Base-by-base conservation (phyloP, 2,329 filamentous ascomycete species). In the Drechslerella coelobrocha region DNA sequence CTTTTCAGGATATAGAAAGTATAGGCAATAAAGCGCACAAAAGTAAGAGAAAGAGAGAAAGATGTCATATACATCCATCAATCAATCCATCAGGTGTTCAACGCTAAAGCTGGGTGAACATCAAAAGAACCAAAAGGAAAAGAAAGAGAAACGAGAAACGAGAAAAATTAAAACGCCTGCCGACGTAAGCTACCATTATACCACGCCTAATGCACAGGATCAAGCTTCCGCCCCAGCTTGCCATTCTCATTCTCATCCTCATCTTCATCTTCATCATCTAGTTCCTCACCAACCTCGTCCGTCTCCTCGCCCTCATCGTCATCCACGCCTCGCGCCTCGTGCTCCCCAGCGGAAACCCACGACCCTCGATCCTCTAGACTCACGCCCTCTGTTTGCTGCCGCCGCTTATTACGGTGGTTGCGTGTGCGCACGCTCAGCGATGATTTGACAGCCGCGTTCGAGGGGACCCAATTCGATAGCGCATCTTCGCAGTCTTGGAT, bases 401-500 rank as follows among this genome's bases (percentile, higher is more conserved):
- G 75, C n/a, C 75, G 73, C n/a, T 74, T 72, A 27, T 59, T 76
- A 21, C 74, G 72, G 43, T 72, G 85, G 14, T 89, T 95, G 75
- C 92, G 91, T 41, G 93, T 87, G 68, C 94, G 91, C 17, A 88
- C 89, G 2, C 91, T 96, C 52, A 99, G 86, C 79, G 91, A 92
- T 73, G 92, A 88, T 62, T 85, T 89, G 75, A 99, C 92, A 48
- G 91, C 88, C 4, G 94, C 93, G 78, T 95, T 94, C 77, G 91
- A 88, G 65, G 87, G 85, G 39, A 97, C 92, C 94, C 94, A 99
- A 83, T 96, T 97, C 79, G 92, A 97, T 72, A 99, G 87, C 1
- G 94, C 86, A 78, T 97, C 92, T 81, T 99, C 94, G 80, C 94
- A 99, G 81, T 99, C 94, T 82, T 99, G 94, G 77, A 99, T 97